A percentile compares a stretch with the other conserved stretches of the same genome.
Evolutionary conservation across 2,329 filamentous ascomycete species (phyloP).

Genomic region (Penicillium oxalicum): DNA sequence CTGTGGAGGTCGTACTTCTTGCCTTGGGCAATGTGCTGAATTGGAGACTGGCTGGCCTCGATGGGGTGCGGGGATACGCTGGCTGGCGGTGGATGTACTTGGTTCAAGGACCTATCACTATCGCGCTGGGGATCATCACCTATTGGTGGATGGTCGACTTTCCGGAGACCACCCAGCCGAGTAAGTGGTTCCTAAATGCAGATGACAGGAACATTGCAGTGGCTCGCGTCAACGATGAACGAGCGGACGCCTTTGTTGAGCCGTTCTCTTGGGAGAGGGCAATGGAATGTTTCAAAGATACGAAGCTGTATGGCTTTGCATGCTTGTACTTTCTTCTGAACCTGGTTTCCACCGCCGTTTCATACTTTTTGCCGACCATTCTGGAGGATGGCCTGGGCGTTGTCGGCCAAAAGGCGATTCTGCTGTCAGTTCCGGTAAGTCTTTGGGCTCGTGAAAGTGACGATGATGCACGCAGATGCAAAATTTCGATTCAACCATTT

Average conservation of each 20-base stretch:
- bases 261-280: constrained; percentile 52
- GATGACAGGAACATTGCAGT: constrained; percentile 54
- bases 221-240: constrained; percentile 54
- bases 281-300: constrained; percentile 52
- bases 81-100: constrained; percentile 68
- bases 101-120: constrained; percentile 58
- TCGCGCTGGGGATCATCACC: constrained; percentile 53
- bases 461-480: neutral
- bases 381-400: constrained; percentile 53
- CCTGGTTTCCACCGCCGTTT: constrained; percentile 58
- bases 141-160: constrained; percentile 70
- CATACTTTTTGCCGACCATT: constrained; percentile 60
- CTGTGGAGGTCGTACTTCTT: constrained; percentile 58
- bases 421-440: constrained; percentile 54
- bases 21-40: constrained; percentile 63
- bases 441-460: no score
- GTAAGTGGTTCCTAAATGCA: constrained; percentile 53
- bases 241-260: constrained; percentile 54
- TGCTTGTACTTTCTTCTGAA: constrained; percentile 60
- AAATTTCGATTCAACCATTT: neutral
- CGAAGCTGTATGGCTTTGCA: constrained; percentile 60
- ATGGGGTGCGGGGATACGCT: constrained; percentile 51
- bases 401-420: constrained; percentile 48
- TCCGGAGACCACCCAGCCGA: constrained; percentile 54
- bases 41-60: constrained; percentile 59